A percentile compares a stretch with the other conserved stretches of the same genome.
Conservation (phyloP, 805 yeast genomes). For the Ogataea nonfermentans region DNA sequence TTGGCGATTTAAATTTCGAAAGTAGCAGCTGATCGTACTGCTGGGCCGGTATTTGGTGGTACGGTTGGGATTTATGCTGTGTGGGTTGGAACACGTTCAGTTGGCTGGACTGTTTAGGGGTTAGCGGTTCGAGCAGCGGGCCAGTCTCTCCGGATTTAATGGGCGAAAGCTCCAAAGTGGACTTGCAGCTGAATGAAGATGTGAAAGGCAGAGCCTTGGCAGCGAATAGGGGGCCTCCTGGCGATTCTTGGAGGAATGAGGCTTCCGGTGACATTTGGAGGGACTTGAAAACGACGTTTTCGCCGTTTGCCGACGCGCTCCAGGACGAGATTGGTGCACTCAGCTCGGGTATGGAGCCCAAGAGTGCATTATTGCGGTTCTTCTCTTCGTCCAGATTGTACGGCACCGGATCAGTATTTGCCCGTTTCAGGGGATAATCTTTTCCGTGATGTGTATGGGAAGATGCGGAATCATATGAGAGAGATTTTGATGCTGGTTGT, state of each 20-base stretch:
- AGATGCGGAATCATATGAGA: slow-evolving; percentile 6
- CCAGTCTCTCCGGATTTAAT: slow-evolving; percentile 57
- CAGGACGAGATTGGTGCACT: slow-evolving; percentile 41
- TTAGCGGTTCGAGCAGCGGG: slow-evolving; percentile 62
- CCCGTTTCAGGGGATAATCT: slow-evolving; percentile 6
- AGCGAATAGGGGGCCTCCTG: slow-evolving; percentile 25
- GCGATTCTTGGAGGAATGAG: slow-evolving; percentile 24
- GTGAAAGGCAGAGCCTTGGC: slow-evolving; percentile 50
- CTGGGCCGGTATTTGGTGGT: slow-evolving; percentile 3
- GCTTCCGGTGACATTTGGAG: slow-evolving; percentile 39
- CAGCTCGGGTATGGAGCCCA: slow-evolving; percentile 35
- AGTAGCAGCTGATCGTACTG: slow-evolving; percentile 16
- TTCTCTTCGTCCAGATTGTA: slow-evolving; percentile 1
- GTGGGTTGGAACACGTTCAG: slow-evolving; percentile 18
- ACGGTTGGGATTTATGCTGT: slow-evolving; percentile 8
- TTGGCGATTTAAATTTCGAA: slow-evolving; percentile 31
- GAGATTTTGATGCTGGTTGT: slow-evolving; percentile 10
- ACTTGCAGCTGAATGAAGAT: slow-evolving; percentile 64
- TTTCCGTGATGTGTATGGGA: slow-evolving; percentile 1
- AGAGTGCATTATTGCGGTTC: slow-evolving; percentile 6
- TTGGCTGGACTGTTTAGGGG: slow-evolving; percentile 41
- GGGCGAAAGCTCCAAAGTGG: slow-evolving; percentile 64
- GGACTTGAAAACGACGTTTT: slow-evolving; percentile 29
- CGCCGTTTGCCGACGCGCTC: slow-evolving; percentile 43
- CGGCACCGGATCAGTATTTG: slow-evolving; percentile 9